Evolutionary conservation across 345 rosid species (phyloP), one percentile per base, ranked within the genome.

Genomic region (Microthlaspi erraticum): DNA sequence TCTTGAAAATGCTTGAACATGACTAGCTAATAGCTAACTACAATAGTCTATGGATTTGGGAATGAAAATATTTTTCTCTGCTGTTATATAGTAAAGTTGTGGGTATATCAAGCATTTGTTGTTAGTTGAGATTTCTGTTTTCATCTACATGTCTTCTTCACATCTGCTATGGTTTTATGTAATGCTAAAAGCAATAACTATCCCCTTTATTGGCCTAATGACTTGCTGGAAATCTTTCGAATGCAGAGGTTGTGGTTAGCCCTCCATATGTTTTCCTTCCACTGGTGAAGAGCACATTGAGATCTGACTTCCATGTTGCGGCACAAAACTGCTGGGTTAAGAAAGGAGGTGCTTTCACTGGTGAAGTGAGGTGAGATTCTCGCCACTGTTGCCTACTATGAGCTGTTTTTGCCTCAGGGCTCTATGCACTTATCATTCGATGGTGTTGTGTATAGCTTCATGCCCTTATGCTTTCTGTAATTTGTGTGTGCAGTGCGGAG

Each of bases 251-350:
- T 66, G 97, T 90, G 63, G 81, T 93, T 50, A 93, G 96, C 79
- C 94, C 96, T 70, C 96, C 97, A 1, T 90, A 66, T 75, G 82
- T 93, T 66, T 93, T 86, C 73, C 96, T 93, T 72, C 82, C 86
- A 10, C 33, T 82, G 77, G 96, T 90, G 45, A 88, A 93, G 75
- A 73, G 76, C 71, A 45, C 16, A 19, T 69, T 90, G 84, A 85
- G 81, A 82, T 72, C 92, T 54, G 91, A 88, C 61, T 88, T 93
- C 39, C 83, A 82, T 68, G 96, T 90, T 42, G 94, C 96, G 10
- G 98, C 97, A 0, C 98, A 93, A 68, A 93, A 93, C 81, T 93
- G 97, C 60, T 93, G 97, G 98, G 92, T 93, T 39, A 85, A 84
- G 76, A 93, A 93, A 55, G 98, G 98, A 37, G 98, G 97, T 76